Percentiles rank a stretch among this genome's conserved stretches.
phyloP scores from a whole-genome alignment of 805 yeast species.

The Starmera amethionina region DNA sequence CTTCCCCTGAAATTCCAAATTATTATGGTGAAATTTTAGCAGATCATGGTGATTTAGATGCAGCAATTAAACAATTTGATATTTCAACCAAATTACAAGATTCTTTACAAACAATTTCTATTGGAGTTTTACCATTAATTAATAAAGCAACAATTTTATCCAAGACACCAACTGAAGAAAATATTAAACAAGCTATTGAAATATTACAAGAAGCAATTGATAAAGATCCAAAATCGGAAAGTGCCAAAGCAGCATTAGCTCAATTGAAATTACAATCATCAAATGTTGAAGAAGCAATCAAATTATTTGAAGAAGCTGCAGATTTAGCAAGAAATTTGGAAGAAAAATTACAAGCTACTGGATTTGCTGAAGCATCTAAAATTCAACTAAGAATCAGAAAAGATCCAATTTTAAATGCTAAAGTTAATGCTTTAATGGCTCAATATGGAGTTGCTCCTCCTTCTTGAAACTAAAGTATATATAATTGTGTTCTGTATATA shows the following conservation, averaged over 20 bases:
- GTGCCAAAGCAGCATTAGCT: conserved; percentile 85
- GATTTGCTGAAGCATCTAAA: conserved; percentile 87
- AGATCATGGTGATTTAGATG: conserved; percentile 63
- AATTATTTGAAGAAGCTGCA: conserved; percentile 74
- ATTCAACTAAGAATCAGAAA: conserved; percentile 72
- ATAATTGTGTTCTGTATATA: neutral
- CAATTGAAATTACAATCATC: conserved; percentile 82
- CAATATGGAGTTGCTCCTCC: conserved; percentile 19
- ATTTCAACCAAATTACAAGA: conserved; percentile 77
- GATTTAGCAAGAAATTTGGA: conserved; percentile 72
- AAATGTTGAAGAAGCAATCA: conserved; percentile 71
- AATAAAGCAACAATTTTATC: conserved; percentile 76
- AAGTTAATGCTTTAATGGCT: conserved; percentile 52
- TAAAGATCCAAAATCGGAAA: conserved; percentile 81
- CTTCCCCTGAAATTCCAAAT: conserved; percentile 86
- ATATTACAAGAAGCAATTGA: conserved; percentile 67
- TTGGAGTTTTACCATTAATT: conserved; percentile 83
- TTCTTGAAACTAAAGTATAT: no score
- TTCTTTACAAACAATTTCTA: conserved; percentile 53
- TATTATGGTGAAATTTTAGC: conserved; percentile 91
- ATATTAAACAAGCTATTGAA: conserved; percentile 47
- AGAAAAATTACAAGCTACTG: conserved; percentile 84
- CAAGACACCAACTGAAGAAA: conserved; percentile 35
- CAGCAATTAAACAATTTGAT: conserved; percentile 79
- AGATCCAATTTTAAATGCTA: conserved; percentile 55